Percentiles rank a stretch among this genome's conserved stretches.
Evolutionary conservation across 805 yeast genomes (phyloP).

Genomic region (Vanderwaltozyma yarrowii): DNA sequence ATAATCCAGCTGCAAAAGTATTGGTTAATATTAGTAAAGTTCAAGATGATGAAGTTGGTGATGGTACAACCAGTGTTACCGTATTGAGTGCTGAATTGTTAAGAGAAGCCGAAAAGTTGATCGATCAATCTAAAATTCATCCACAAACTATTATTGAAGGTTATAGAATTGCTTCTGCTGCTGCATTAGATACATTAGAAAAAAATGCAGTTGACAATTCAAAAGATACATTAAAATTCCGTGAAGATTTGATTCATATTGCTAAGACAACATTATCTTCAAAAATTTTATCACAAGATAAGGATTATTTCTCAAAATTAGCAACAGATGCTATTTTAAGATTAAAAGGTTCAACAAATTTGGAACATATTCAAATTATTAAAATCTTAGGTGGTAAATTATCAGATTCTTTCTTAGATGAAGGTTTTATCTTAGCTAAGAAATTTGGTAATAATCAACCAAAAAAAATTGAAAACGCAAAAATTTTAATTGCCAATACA

Average conservation of each 20-base stretch:
- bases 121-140: conserved; percentile 78
- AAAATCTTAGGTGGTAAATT: conserved; percentile 90
- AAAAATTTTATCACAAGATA: conserved; percentile 90
- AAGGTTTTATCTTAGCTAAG: conserved; percentile 88
- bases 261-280: conserved; percentile 92
- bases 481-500: conserved; percentile 87
- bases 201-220: conserved; percentile 68
- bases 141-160: conserved; percentile 98
- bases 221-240: conserved; percentile 45
- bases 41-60: conserved; percentile 98
- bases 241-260: conserved; percentile 70
- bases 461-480: conserved; percentile 70
- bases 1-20: conserved; percentile 95
- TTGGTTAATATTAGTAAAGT: conserved; percentile 90
- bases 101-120: conserved; percentile 88
- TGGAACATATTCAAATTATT: conserved; percentile 87
- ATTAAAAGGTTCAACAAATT: conserved; percentile 75
- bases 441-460: conserved; percentile 93
- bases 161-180: conserved; percentile 74
- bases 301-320: conserved; percentile 74
- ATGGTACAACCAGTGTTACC: conserved; percentile 96
- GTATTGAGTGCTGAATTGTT: conserved; percentile 82
- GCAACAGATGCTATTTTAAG: conserved; percentile 93
- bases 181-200: conserved; percentile 77
- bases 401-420: conserved; percentile 86